Percentiles rank a stretch among this genome's conserved stretches.
phyloP scores from a whole-genome alignment of 108 stramenopile species.

The Pseudonitzschia multiseries region DNA sequence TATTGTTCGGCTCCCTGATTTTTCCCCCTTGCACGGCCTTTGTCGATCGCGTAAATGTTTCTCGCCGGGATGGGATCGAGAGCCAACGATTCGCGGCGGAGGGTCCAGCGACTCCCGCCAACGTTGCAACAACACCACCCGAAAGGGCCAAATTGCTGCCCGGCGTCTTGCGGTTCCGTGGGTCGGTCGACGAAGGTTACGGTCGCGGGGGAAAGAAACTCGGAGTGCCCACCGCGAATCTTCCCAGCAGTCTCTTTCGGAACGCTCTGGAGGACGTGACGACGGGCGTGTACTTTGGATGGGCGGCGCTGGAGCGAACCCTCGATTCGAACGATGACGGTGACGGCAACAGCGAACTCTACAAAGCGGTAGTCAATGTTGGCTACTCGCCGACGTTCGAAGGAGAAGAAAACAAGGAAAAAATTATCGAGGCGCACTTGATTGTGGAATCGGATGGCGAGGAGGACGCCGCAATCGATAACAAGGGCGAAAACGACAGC shows the following conservation, averaged over 20 bases:
- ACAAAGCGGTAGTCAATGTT: constrained; percentile 88
- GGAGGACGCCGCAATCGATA: constrained; percentile 6
- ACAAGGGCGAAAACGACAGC: not conserved
- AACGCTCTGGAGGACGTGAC: constrained; percentile 59
- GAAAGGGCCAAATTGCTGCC: constrained; percentile 17
- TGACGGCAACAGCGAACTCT: constrained; percentile 12
- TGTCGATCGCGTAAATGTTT: not conserved
- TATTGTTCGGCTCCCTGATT: not conserved
- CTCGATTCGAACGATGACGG: not conserved
- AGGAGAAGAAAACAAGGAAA: constrained; percentile 82
- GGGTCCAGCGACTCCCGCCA: not conserved
- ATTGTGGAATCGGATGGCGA: constrained; percentile 39
- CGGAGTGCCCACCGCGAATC: constrained; percentile 90
- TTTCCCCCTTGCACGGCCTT: not conserved
- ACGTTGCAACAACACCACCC: too few relatives aligned
- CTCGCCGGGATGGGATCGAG: not conserved
- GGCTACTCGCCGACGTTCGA: constrained; percentile 91
- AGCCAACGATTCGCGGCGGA: not conserved
- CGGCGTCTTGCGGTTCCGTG: constrained; percentile 49
- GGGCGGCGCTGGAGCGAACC: constrained; percentile 62
- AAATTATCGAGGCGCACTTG: constrained; percentile 90
- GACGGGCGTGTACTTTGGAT: constrained; percentile 87
- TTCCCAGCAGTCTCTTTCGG: constrained; percentile 78
- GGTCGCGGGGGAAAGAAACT: constrained; percentile 88
- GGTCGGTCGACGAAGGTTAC: constrained; percentile 76